A percentile compares a stretch with the other conserved stretches of the same genome.
Evolutionary conservation across 371 early-diverging fungal genomes (phyloP).

Genomic region (Dichotomocladium elegans): DNA sequence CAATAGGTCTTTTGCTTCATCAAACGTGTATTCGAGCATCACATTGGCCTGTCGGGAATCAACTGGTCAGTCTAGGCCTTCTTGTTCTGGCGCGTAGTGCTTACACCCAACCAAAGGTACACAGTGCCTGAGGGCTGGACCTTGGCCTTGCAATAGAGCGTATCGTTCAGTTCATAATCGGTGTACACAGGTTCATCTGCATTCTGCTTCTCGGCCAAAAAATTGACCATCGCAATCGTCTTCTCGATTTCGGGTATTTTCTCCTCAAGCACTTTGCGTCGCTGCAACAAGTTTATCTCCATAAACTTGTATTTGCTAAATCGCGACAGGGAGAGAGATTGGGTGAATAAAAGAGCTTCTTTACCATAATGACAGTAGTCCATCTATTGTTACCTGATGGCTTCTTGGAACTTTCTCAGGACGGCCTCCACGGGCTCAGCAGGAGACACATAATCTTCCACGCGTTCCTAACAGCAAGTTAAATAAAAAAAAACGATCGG

Average conservation of each 20-base stretch:
- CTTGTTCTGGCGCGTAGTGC: constrained; percentile 3
- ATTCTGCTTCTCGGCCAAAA: constrained; percentile 62
- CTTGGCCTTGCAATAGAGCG: constrained; percentile 85
- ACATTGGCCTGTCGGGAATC: constrained; percentile 77
- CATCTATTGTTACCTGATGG: constrained; percentile 82
- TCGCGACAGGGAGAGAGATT: too few relatives aligned
- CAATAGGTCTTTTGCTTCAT: constrained; percentile 86
- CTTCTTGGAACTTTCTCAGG: constrained; percentile 89
- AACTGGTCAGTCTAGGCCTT: not conserved
- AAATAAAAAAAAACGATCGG: not conserved
- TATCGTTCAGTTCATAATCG: constrained; percentile 91
- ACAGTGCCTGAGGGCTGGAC: constrained; percentile 77
- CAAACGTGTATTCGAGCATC: constrained; percentile 91
- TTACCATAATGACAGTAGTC: too few relatives aligned
- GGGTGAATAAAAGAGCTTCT: too few relatives aligned
- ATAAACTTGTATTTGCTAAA: constrained; percentile 95
- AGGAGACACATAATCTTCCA: constrained; percentile 80
- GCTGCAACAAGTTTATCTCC: constrained; percentile 85
- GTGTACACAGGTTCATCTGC: constrained; percentile 74
- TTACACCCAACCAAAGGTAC: constrained; percentile 94
- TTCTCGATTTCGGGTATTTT: constrained; percentile 97
- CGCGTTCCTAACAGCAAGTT: constrained; percentile 64
- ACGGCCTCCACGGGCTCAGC: constrained; percentile 77
- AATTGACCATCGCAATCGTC: constrained; percentile 83
- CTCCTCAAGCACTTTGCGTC: constrained; percentile 75